Evolutionary conservation across 257 asterid genomes (phyloP).

Genomic region (Salvia hispanica): DNA sequence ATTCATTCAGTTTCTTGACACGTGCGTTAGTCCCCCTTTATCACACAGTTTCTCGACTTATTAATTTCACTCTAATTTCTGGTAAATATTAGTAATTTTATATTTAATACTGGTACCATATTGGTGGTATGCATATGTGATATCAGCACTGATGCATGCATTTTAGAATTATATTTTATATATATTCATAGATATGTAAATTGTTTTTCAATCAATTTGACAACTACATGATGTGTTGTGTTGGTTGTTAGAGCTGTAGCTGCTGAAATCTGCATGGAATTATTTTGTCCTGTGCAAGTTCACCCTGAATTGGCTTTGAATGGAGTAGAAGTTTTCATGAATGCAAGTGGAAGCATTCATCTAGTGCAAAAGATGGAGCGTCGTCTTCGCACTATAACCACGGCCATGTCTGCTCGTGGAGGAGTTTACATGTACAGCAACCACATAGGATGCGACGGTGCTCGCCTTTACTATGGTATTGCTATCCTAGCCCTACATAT

Average conservation of each 20-base stretch:
- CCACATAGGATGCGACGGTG: conserved; percentile 83
- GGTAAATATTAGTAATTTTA: no score
- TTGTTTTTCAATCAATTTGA: no score
- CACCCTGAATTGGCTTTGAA: conserved; percentile 79
- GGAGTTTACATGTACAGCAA: conserved; percentile 87
- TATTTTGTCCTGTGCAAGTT: conserved; percentile 59
- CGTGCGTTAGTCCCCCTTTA: conserved; percentile 42
- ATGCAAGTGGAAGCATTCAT: conserved; percentile 88
- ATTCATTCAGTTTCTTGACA: conserved; percentile 69
- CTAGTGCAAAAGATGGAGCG: conserved; percentile 57
- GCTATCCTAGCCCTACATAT: no score
- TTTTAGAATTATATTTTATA: no score
- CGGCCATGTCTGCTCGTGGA: conserved; percentile 74
- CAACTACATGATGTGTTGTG: background rate
- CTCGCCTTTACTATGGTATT: conserved; percentile 60
- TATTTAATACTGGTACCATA: no score
- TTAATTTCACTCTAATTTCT: no score
- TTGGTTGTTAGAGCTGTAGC: conserved; percentile 61
- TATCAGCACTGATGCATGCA: no score
- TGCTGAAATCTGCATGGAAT: conserved; percentile 79
- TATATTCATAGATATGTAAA: no score
- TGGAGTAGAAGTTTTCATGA: conserved; percentile 86
- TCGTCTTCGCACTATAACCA: conserved; percentile 62
- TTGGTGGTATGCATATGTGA: no score
- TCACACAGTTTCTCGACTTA: background rate